Percentiles rank a stretch among this genome's conserved stretches.
Conservation (phyloP, 2,329 filamentous ascomycete genomes). For the Colletotrichum coccodes region DNA sequence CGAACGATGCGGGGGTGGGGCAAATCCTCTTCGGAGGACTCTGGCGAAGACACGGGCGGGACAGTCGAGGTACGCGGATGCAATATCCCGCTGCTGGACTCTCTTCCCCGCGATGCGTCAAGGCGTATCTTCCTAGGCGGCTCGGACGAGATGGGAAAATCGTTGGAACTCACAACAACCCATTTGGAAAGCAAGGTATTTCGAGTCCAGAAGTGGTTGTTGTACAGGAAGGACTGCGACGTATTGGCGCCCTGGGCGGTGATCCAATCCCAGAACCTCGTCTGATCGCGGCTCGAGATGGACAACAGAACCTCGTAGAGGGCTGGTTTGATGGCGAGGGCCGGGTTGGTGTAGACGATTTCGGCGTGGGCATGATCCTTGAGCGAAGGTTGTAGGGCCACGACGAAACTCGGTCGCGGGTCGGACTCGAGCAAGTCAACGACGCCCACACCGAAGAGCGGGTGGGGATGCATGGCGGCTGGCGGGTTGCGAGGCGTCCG, state of each 20-base stretch:
- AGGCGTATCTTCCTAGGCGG: slow-evolving; percentile 44
- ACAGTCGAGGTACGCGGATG: background rate
- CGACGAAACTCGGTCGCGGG: slow-evolving; percentile 53
- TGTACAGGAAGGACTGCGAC: slow-evolving; percentile 43
- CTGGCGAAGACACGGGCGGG: background rate
- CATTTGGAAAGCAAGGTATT: slow-evolving; percentile 46
- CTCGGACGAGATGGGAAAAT: slow-evolving; percentile 43
- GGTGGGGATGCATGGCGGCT: slow-evolving; percentile 32
- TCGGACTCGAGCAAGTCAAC: slow-evolving; percentile 53
- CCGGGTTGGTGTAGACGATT: slow-evolving; percentile 49
- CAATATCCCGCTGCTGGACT: slow-evolving; percentile 6
- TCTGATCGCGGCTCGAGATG: slow-evolving; percentile 42
- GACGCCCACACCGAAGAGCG: slow-evolving; percentile 42
- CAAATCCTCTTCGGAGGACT: slow-evolving; percentile 16
- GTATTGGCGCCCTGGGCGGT: slow-evolving; percentile 33
- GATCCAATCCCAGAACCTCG: slow-evolving; percentile 53
- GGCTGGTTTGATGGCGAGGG: slow-evolving; percentile 41
- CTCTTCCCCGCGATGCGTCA: slow-evolving; percentile 37
- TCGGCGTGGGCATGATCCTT: slow-evolving; percentile 28
- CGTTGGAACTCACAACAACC: slow-evolving; percentile 52
- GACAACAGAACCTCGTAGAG: slow-evolving; percentile 45
- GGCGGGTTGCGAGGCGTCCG: slow-evolving; percentile 16
- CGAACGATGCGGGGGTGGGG: slow-evolving; percentile 39
- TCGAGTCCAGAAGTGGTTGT: slow-evolving; percentile 49
- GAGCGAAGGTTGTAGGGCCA: slow-evolving; percentile 35